phyloP scores from a whole-genome alignment of 1,139 yeast species.

The Debaryomyces sp. region DNA sequence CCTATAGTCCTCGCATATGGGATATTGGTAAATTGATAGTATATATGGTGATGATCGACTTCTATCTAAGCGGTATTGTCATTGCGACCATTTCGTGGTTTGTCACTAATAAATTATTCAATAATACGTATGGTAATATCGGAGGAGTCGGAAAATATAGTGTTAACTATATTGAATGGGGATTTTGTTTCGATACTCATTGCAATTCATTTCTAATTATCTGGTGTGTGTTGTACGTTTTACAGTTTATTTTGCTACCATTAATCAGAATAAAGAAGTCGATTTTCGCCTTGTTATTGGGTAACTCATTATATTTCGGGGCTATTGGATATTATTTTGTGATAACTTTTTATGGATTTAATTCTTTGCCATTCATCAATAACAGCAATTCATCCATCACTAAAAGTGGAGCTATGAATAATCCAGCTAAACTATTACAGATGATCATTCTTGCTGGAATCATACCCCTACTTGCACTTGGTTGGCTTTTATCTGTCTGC shows the following conservation, averaged over 20 bases:
- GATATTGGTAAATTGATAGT: conserved; percentile 66
- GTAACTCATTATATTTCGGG: conserved; percentile 74
- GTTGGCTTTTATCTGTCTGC: conserved; percentile 59
- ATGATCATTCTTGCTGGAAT: conserved; percentile 42
- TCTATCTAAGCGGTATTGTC: conserved; percentile 67
- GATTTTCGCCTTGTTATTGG: conserved; percentile 62
- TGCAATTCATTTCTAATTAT: conserved; percentile 84
- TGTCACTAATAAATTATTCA: conserved; percentile 64
- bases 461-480: conserved; percentile 56
- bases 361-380: conserved; percentile 76
- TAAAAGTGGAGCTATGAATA: conserved; percentile 48
- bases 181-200: conserved; percentile 91
- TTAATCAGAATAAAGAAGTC: conserved; percentile 65
- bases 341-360: conserved; percentile 85
- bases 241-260: conserved; percentile 79
- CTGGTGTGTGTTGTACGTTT: conserved; percentile 75
- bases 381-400: conserved; percentile 47
- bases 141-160: conserved; percentile 27
- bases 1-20: conserved; percentile 65
- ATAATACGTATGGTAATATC: conserved; percentile 39
- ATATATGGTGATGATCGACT: conserved; percentile 86
- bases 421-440: conserved; percentile 41
- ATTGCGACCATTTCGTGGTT: conserved; percentile 77
- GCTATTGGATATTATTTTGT: conserved; percentile 76
- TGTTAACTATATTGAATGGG: conserved; percentile 80